Conservation (phyloP, 805 yeast species). For the Tanozyma kutaoensis region DNA sequence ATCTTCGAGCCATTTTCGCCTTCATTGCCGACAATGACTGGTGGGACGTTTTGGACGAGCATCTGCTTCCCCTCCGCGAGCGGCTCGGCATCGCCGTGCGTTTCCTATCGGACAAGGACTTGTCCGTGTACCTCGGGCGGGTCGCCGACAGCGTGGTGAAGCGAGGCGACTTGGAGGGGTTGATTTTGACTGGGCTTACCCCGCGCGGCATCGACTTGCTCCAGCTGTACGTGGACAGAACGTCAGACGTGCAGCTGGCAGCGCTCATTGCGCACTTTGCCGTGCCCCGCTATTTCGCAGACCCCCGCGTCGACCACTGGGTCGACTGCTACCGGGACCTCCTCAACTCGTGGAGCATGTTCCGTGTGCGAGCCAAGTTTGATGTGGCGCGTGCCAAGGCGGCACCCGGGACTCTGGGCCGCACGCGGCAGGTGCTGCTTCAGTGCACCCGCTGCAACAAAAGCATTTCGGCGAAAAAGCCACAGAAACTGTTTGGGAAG, state of each 20-base stretch:
- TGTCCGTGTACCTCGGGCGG: constrained; percentile 56
- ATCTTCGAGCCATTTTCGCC: constrained; percentile 83
- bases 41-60: constrained; percentile 91
- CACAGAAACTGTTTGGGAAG: constrained; percentile 1
- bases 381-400: constrained; percentile 58
- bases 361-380: constrained; percentile 42
- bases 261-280: constrained; percentile 71
- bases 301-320: constrained; percentile 69
- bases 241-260: constrained; percentile 87
- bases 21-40: constrained; percentile 89
- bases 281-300: constrained; percentile 71
- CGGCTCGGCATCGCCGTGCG: constrained; percentile 84
- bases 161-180: constrained; percentile 83
- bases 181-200: constrained; percentile 85
- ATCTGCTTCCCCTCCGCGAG: constrained; percentile 77
- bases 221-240: constrained; percentile 78
- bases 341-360: constrained; percentile 8
- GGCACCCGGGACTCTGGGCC: constrained; percentile 20
- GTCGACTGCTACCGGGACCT: constrained; percentile 22
- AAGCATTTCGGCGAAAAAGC: constrained; percentile 29
- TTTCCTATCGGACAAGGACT: constrained; percentile 68
- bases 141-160: constrained; percentile 59
- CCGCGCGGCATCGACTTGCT: constrained; percentile 69
- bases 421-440: constrained; percentile 51
- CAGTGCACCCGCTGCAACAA: constrained; percentile 79